Percentiles rank a stretch among this genome's conserved stretches.
Conservation (phyloP, 106 monocot species). For the Alisma plantagoaquatica region DNA sequence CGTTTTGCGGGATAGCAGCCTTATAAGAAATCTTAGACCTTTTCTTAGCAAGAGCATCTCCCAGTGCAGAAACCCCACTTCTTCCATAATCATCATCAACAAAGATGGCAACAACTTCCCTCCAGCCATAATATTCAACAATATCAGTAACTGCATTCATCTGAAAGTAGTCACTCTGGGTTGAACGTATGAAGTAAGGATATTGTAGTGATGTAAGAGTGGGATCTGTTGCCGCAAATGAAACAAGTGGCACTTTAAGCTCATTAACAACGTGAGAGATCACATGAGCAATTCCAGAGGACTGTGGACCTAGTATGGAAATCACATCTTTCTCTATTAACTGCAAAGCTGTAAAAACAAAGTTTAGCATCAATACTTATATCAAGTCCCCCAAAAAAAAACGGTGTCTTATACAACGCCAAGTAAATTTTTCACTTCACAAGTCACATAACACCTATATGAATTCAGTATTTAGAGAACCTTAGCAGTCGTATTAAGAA, state of each 20-base stretch:
- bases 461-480: too few relatives aligned
- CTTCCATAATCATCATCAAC: conserved; percentile 79
- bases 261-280: conserved; percentile 55
- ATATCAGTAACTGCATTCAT: conserved; percentile 63
- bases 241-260: conserved; percentile 65
- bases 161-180: conserved; percentile 55
- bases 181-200: conserved; percentile 52
- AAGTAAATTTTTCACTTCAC: too few relatives aligned
- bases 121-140: conserved; percentile 48
- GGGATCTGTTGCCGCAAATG: conserved; percentile 79
- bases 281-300: conserved; percentile 60
- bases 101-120: conserved; percentile 56
- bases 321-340: conserved; percentile 68
- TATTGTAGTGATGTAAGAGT: conserved; percentile 43
- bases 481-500: too few relatives aligned
- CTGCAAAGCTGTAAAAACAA: conserved; percentile 46
- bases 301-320: conserved; percentile 73
- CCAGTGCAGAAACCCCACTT: conserved; percentile 34
- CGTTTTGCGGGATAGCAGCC: conserved; percentile 41
- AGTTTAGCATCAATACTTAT: too few relatives aligned
- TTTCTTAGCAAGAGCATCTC: conserved; percentile 36
- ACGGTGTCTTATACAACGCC: too few relatives aligned
- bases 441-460: too few relatives aligned
- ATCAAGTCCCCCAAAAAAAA: too few relatives aligned
- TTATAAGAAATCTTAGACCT: conserved; percentile 65